Percentiles rank a stretch among this genome's conserved stretches.
phyloP scores from a whole-genome alignment of 805 yeast genomes.

The Kodamaea kakaduensis region DNA sequence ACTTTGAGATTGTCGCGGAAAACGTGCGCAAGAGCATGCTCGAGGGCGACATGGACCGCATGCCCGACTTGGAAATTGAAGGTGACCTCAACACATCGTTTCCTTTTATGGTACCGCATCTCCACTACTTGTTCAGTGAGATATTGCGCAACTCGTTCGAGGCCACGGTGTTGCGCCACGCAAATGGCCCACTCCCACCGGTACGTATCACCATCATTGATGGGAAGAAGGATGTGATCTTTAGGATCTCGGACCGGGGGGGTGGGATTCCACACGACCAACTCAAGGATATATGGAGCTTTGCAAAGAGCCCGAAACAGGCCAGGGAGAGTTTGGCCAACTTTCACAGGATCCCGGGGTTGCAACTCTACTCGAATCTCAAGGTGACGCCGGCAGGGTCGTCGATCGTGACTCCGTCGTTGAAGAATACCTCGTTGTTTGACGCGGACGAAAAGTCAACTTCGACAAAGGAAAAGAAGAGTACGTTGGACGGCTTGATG shows the following conservation, averaged over 20 bases:
- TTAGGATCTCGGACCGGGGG: constrained; percentile 84
- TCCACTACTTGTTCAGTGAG: constrained; percentile 84
- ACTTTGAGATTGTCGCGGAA: constrained; percentile 52
- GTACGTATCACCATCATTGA: constrained; percentile 72
- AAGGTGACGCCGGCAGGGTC: constrained; percentile 40
- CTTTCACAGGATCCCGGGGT: constrained; percentile 68
- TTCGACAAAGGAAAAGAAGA: constrained; percentile 29
- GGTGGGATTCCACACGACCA: constrained; percentile 73
- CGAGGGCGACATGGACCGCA: constrained; percentile 43
- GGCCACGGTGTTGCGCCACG: constrained; percentile 59
- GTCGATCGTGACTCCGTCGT: constrained; percentile 24
- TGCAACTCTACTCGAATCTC: constrained; percentile 42
- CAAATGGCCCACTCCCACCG: constrained; percentile 53
- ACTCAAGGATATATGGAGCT: constrained; percentile 75
- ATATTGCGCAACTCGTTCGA: constrained; percentile 80
- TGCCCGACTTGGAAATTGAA: constrained; percentile 76
- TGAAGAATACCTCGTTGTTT: constrained; percentile 40
- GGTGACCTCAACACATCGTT: constrained; percentile 67
- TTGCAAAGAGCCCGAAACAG: constrained; percentile 64
- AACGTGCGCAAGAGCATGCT: constrained; percentile 49
- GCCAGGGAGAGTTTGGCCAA: constrained; percentile 59
- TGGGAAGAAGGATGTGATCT: constrained; percentile 60
- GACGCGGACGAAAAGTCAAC: constrained; percentile 20
- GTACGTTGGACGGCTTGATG: constrained; percentile 62
- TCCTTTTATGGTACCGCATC: constrained; percentile 81